Percentiles rank a stretch among this genome's conserved stretches.
Conservation (phyloP, 352 stramenopile species). For the Phytopythium litorale region DNA sequence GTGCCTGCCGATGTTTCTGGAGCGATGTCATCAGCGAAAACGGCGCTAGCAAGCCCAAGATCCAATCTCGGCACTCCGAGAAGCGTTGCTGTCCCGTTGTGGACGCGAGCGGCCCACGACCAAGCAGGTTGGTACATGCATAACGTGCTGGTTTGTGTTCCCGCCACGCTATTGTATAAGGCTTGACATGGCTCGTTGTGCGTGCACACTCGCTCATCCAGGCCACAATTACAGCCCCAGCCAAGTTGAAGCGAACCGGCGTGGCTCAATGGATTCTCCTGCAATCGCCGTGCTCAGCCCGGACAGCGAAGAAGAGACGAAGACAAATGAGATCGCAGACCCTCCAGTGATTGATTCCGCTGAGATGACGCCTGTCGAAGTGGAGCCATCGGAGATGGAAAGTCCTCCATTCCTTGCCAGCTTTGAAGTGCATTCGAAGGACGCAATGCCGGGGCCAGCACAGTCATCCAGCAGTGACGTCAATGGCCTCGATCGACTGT, state of each 20-base stretch:
- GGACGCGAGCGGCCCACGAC: neutral
- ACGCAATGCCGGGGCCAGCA: neutral
- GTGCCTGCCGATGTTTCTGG: neutral
- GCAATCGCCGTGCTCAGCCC: constrained; percentile 2
- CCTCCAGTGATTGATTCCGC: neutral
- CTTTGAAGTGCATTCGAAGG: too few relatives aligned
- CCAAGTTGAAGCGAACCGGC: too few relatives aligned
- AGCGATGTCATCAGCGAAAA: neutral
- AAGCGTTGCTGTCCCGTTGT: neutral
- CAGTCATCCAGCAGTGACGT: neutral
- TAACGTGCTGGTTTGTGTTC: neutral
- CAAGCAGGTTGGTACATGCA: neutral
- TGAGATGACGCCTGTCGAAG: neutral
- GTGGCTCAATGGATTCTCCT: constrained; percentile 5
- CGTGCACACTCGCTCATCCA: neutral
- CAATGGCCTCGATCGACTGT: neutral
- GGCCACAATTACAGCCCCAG: neutral
- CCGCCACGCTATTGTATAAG: neutral
- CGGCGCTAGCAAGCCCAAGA: neutral
- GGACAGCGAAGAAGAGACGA: constrained; percentile 14
- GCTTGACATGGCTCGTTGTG: neutral
- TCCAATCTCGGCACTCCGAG: neutral
- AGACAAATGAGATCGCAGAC: constrained; percentile 1
- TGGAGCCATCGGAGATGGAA: neutral
- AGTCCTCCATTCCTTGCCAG: neutral